Evolutionary conservation across 495 filamentous ascomycete species (phyloP).

Genomic region (Bryoglossum gracile): DNA sequence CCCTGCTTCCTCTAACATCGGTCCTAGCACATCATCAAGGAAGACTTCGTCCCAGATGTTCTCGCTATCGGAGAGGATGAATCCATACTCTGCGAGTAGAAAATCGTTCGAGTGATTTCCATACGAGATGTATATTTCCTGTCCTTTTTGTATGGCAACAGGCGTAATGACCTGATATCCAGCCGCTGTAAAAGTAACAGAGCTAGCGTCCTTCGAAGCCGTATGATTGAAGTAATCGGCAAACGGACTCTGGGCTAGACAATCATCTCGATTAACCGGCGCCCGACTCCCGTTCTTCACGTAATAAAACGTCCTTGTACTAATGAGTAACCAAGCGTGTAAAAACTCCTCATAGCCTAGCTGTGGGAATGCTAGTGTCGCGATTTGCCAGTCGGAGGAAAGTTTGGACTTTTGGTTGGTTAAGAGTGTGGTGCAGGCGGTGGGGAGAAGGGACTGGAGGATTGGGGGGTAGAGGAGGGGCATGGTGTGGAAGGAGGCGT

Average conservation of each 20-base stretch:
- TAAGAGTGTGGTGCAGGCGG: slow-evolving; percentile 42
- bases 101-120: slow-evolving; percentile 64
- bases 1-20: slow-evolving; percentile 32
- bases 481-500: slow-evolving; percentile 53
- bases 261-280: slow-evolving; percentile 41
- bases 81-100: slow-evolving; percentile 61
- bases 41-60: slow-evolving; percentile 47
- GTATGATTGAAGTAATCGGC: slow-evolving; percentile 70
- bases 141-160: slow-evolving; percentile 34
- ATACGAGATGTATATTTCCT: slow-evolving; percentile 62
- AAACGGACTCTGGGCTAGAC: slow-evolving; percentile 55
- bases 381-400: slow-evolving; percentile 49
- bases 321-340: slow-evolving; percentile 63
- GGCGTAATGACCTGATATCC: slow-evolving; percentile 15
- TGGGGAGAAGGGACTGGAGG: slow-evolving; percentile 43
- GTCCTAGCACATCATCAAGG: slow-evolving; percentile 51
- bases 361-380: slow-evolving; percentile 44
- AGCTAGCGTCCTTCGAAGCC: slow-evolving; percentile 28
- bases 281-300: neutral
- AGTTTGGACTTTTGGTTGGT: slow-evolving; percentile 55
- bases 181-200: slow-evolving; percentile 11
- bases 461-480: slow-evolving; percentile 59
- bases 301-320: slow-evolving; percentile 61
- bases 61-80: slow-evolving; percentile 47
- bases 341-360: slow-evolving; percentile 48